These are phyloP conservation scores for Termitomyces heimii DNA, from an alignment of 768 basidiomycete genomes.

Conservation along the genomic window DNA sequence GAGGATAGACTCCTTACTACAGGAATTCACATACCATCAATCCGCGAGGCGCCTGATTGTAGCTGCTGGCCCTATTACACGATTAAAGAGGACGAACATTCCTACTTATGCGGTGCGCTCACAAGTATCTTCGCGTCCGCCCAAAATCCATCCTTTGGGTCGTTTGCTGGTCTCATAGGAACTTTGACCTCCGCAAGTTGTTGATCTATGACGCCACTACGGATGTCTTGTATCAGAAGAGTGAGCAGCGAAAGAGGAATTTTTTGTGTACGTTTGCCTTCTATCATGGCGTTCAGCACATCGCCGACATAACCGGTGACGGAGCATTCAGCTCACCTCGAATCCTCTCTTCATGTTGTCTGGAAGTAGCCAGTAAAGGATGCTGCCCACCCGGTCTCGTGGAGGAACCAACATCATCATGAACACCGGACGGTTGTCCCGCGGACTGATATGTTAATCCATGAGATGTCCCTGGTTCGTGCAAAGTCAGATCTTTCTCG, in stretches of 20 bases:
- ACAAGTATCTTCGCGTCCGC: conserved; percentile 63
- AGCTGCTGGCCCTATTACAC: conserved; percentile 38
- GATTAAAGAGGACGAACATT: neutral
- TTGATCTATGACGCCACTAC: conserved; percentile 46
- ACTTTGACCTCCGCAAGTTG: conserved; percentile 64
- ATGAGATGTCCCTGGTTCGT: neutral
- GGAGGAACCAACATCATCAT: neutral
- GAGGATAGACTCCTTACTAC: conserved; percentile 1
- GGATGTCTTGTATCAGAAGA: conserved; percentile 58
- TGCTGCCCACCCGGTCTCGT: neutral
- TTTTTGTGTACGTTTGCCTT: conserved; percentile 9
- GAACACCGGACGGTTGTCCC: neutral
- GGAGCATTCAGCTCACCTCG: neutral
- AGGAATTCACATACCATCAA: conserved; percentile 49
- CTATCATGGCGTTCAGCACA: neutral
- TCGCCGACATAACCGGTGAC: neutral
- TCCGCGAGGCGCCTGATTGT: conserved; percentile 56
- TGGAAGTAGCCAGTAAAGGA: neutral
- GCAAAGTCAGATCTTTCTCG: conserved; percentile 13
- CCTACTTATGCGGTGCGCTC: conserved; percentile 9
- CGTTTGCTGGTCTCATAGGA: conserved; percentile 41
- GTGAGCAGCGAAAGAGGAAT: conserved; percentile 49
- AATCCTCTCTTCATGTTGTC: neutral
- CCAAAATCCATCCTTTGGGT: conserved; percentile 58
- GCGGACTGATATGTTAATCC: neutral